Evolutionary conservation across 306 rosid species (phyloP).

Genomic region (Sicyos baderoa): DNA sequence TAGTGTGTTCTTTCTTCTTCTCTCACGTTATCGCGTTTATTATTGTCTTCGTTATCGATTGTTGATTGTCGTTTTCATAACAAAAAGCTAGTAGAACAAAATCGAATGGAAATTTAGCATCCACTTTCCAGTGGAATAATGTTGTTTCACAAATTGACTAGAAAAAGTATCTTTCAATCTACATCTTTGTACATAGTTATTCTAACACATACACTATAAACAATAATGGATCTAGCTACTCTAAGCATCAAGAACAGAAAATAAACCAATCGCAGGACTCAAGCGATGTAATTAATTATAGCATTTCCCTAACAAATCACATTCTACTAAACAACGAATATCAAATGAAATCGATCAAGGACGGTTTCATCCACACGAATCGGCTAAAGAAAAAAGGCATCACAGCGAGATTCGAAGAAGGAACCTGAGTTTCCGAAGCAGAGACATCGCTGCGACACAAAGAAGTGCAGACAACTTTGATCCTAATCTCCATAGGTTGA

Average conservation of each 20-base stretch:
- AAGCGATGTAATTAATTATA: not conserved
- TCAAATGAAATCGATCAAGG: not conserved
- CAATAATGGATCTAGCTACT: not conserved
- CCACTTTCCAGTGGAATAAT: not conserved
- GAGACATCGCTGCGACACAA: slow-evolving; percentile 86
- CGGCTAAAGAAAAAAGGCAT: not conserved
- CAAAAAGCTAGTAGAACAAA: not conserved
- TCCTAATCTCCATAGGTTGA: slow-evolving; percentile 60
- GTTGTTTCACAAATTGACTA: not conserved
- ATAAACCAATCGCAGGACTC: not conserved
- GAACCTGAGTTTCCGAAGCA: slow-evolving; percentile 87
- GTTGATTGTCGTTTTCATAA: too few relatives aligned
- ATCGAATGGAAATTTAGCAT: not conserved
- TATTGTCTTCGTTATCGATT: too few relatives aligned
- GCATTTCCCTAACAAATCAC: not conserved
- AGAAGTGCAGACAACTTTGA: slow-evolving; percentile 76
- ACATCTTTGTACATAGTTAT: not conserved
- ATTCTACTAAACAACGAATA: not conserved
- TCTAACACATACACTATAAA: not conserved
- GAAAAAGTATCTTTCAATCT: not conserved
- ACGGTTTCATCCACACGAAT: not conserved
- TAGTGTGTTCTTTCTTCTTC: too few relatives aligned
- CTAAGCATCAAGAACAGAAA: not conserved
- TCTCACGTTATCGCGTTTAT: too few relatives aligned
- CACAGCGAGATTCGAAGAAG: not conserved